phyloP scores from a whole-genome alignment of 352 stramenopile species.

The Globisporangium nagaii region DNA sequence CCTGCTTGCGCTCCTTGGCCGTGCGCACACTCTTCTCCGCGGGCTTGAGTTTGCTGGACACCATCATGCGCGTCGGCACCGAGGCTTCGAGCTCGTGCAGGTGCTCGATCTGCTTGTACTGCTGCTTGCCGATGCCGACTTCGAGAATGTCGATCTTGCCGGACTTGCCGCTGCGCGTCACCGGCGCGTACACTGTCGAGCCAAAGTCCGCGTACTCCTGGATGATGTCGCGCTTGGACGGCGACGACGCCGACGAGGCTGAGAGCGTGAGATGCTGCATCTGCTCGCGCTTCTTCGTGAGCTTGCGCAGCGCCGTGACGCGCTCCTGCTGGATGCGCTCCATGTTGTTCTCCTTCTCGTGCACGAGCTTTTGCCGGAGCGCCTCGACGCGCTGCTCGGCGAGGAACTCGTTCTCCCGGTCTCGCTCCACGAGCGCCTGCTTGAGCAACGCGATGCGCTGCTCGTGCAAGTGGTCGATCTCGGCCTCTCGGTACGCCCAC shows the following conservation, averaged over 20 bases:
- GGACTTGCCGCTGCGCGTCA: conserved; percentile 53
- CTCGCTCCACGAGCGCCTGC: conserved; percentile 81
- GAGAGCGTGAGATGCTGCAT: background rate
- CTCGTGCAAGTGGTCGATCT: conserved; percentile 84
- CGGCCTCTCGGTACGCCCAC: conserved; percentile 83
- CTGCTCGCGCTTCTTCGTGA: conserved; percentile 81
- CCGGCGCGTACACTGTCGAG: conserved; percentile 82
- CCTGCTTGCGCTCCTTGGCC: conserved; percentile 75
- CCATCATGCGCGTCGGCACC: conserved; percentile 47
- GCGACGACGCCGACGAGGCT: conserved; percentile 29
- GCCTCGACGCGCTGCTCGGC: conserved; percentile 89
- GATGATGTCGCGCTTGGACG: conserved; percentile 83
- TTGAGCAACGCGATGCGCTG: conserved; percentile 74
- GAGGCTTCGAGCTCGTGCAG: conserved; percentile 59
- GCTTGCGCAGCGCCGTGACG: conserved; percentile 86
- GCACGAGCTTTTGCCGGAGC: conserved; percentile 69
- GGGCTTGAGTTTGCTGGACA: conserved; percentile 44
- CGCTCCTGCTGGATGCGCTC: conserved; percentile 82
- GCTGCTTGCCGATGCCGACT: conserved; percentile 43
- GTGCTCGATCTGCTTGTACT: conserved; percentile 46
- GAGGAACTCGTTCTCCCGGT: conserved; percentile 89
- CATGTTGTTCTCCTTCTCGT: conserved; percentile 72
- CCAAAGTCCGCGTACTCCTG: conserved; percentile 81
- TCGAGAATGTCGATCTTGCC: conserved; percentile 49
- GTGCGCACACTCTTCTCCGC: conserved; percentile 46